Base-by-base conservation (phyloP, 371 early-diverging fungal species). In the Mortierella sp. region DNA sequence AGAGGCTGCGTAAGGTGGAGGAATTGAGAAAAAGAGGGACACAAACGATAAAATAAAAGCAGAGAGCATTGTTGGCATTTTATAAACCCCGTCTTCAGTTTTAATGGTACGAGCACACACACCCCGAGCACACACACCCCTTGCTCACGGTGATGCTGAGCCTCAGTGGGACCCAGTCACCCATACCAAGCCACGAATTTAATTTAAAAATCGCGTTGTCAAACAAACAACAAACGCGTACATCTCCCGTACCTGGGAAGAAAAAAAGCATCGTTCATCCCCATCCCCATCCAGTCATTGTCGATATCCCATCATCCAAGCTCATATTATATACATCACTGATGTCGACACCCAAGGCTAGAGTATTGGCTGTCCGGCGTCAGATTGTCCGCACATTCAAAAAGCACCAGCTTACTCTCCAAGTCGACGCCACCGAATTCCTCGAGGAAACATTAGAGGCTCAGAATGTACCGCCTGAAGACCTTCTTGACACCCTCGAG, bases 391-490 rank as follows among this genome's bases (percentile, higher is more conserved):
- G 78, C 32, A 62, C 62, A 8, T 76, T 76, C 58, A 76, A 70
- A 41, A 76, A 70, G 41, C 78, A 76, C 46, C 78, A 76, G 58
- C 66, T 76, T 23, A 76, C 78, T 12, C 55, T 76, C 6, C 78
- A 76, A 48, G 44, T 70, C 31, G 78, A 76, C 47, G 78, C 78
- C 32, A 76, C 56, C 17, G 66, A 70, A 34, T 70, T 56, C 62
- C 65, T 76, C 34, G 78, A 76, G 27, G 62, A 56, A 12, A 76
- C 70, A 3, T 44, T 76, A 15, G 65, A 69, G 34, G 50, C 60
- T 24, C 78, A 76, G 50, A 39, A 54, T 28, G 66, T 76, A 27
- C 78, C 78, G 11, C 19, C 60, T 1, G 78, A 76, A 50, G 78
- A 76, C 59, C 41, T 76, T 51, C 56, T 57, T 21, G 78, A 76